Conservation (phyloP, 768 basidiomycete species). For the Postia placenta region DNA sequence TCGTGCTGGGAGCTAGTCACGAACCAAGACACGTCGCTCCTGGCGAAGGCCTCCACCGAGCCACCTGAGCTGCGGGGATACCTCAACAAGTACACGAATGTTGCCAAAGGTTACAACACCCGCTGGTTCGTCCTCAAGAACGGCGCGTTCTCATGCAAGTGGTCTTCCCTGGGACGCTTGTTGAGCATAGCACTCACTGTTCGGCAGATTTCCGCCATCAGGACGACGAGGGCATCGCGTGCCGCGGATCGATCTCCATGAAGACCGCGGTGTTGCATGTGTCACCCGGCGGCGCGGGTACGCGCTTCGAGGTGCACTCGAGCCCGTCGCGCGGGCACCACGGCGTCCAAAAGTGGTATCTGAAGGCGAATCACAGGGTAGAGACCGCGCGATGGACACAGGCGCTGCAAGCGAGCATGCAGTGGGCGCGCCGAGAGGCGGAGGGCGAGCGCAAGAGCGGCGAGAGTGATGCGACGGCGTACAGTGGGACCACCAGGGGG, state of each 20-base stretch:
- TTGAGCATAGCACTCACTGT: not conserved
- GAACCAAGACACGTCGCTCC: constrained; percentile 72
- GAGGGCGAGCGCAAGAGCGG: constrained; percentile 32
- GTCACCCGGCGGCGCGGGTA: constrained; percentile 45
- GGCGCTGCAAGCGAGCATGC: constrained; percentile 67
- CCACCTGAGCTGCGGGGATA: constrained; percentile 69
- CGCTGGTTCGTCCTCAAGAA: constrained; percentile 91
- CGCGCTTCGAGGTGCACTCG: constrained; percentile 81
- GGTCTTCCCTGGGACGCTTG: not conserved
- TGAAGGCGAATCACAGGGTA: constrained; percentile 82
- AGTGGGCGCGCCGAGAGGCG: constrained; percentile 51
- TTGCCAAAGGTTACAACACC: constrained; percentile 83
- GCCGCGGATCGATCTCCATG: constrained; percentile 86
- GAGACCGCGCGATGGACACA: constrained; percentile 87
- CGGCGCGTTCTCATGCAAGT: constrained; percentile 77
- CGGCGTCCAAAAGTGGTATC: constrained; percentile 67
- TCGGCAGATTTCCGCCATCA: constrained; percentile 72
- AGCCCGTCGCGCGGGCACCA: constrained; percentile 43
- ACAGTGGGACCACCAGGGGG: constrained; percentile 9
- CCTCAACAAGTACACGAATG: constrained; percentile 89
- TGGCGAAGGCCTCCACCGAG: constrained; percentile 42
- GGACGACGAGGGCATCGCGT: constrained; percentile 82
- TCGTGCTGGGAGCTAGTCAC: no score
- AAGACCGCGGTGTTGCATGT: constrained; percentile 63
- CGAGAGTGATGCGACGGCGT: constrained; percentile 39